A percentile compares a stretch with the other conserved stretches of the same genome.
phyloP scores from a whole-genome alignment of 2,329 filamentous ascomycete species.

The Purpureocillium takamizusanense region DNA sequence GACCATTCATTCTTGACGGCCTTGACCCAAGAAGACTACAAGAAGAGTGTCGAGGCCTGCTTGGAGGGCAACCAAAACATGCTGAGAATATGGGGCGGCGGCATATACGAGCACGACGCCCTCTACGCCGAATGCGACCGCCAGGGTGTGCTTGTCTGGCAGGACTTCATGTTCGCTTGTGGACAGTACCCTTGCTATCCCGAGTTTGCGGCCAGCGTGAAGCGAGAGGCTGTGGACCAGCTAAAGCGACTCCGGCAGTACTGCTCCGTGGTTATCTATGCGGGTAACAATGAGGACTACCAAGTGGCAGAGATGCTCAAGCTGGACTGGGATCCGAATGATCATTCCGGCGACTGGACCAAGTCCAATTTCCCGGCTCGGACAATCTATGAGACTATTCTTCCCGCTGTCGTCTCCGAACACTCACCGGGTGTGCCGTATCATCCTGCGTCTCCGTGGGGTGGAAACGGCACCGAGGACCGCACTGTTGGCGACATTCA shows the following conservation, averaged over 20 bases:
- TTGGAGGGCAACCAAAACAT: too few species aligned
- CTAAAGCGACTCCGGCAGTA: slow-evolving; percentile 46
- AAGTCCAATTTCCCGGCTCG: slow-evolving; percentile 66
- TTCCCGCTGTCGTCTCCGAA: slow-evolving; percentile 54
- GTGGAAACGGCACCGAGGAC: slow-evolving; percentile 46
- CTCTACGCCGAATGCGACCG: slow-evolving; percentile 61
- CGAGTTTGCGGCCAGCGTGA: slow-evolving; percentile 45
- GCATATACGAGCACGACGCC: slow-evolving; percentile 56
- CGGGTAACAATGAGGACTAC: slow-evolving; percentile 74
- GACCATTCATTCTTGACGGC: not conserved
- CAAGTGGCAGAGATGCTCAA: slow-evolving; percentile 59
- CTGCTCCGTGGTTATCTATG: slow-evolving; percentile 63
- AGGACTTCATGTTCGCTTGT: slow-evolving; percentile 63
- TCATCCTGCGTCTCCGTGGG: slow-evolving; percentile 68
- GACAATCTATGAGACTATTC: slow-evolving; percentile 69
- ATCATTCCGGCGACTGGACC: slow-evolving; percentile 35
- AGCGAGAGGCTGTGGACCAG: slow-evolving; percentile 50
- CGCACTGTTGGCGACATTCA: slow-evolving; percentile 71
- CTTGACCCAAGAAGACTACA: slow-evolving; percentile 15
- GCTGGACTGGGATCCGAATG: slow-evolving; percentile 57
- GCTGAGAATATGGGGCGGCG: slow-evolving; percentile 44
- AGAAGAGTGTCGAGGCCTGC: slow-evolving; percentile 40
- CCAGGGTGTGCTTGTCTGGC: slow-evolving; percentile 58
- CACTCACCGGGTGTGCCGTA: slow-evolving; percentile 57
- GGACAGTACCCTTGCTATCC: slow-evolving; percentile 54